Evolutionary conservation across 192 early-diverging fungal species (phyloP).

Genomic region (Entophlyctis luteolus): DNA sequence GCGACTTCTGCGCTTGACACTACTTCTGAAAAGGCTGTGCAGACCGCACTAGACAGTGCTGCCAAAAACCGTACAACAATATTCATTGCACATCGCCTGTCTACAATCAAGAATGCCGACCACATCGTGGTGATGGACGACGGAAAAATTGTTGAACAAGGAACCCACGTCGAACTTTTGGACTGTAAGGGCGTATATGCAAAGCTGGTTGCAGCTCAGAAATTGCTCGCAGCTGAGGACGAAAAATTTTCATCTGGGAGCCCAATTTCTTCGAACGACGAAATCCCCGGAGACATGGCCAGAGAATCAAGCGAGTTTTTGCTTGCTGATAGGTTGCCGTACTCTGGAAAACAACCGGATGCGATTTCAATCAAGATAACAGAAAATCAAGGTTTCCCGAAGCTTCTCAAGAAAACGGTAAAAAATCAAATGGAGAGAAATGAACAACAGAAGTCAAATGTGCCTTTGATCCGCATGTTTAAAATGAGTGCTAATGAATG

Average conservation of each 20-base stretch:
- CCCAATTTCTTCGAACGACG: neutral
- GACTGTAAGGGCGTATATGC: slow-evolving; percentile 15
- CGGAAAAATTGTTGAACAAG: slow-evolving; percentile 31
- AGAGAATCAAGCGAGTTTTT: no score
- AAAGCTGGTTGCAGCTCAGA: slow-evolving; percentile 12
- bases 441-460: no score
- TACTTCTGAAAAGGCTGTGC: slow-evolving; percentile 48
- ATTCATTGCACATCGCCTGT: slow-evolving; percentile 86
- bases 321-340: no score
- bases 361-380: no score
- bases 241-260: neutral
- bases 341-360: neutral
- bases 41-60: slow-evolving; percentile 45
- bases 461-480: slow-evolving; percentile 27
- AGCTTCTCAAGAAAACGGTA: no score
- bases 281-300: slow-evolving; percentile 39
- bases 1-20: slow-evolving; percentile 57
- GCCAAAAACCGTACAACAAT: slow-evolving; percentile 71
- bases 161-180: slow-evolving; percentile 16
- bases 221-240: slow-evolving; percentile 13
- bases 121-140: slow-evolving; percentile 69
- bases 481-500: slow-evolving; percentile 46
- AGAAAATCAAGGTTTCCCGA: no score
- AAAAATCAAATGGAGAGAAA: no score
- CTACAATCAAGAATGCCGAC: slow-evolving; percentile 81